Evolutionary conservation across 768 basidiomycete genomes (phyloP).

Genomic region (Trametes punicea): DNA sequence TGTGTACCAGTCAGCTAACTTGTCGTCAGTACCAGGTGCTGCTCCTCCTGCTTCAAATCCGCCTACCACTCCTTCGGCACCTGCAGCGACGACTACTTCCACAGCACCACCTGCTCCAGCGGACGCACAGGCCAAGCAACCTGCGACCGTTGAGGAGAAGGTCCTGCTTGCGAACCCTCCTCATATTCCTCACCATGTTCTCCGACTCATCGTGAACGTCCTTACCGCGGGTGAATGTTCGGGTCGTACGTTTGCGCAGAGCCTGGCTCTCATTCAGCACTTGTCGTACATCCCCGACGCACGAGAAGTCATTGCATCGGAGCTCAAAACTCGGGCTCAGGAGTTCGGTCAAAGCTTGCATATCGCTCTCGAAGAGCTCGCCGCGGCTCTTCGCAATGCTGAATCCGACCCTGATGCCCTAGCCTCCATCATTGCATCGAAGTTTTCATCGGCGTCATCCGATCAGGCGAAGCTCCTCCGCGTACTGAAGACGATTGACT

Average conservation of each 20-base stretch:
- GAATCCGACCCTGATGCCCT: constrained; percentile 45
- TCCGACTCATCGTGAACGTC: constrained; percentile 93
- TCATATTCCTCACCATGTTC: constrained; percentile 77
- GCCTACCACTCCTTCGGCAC: not conserved
- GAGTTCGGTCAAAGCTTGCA: constrained; percentile 78
- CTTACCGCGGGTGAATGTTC: constrained; percentile 97
- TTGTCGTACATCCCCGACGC: constrained; percentile 86
- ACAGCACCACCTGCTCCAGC: constrained; percentile 12
- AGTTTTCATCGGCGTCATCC: constrained; percentile 92
- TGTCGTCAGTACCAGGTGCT: constrained; percentile 18
- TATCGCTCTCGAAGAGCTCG: constrained; percentile 75
- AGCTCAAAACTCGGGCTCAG: constrained; percentile 82
- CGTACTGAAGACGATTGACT: constrained; percentile 95
- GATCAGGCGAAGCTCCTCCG: constrained; percentile 95
- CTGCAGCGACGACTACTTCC: constrained; percentile 1
- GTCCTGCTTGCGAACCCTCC: constrained; percentile 71
- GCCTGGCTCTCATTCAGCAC: constrained; percentile 87
- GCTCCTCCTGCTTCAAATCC: not conserved
- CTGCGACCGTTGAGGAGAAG: constrained; percentile 35
- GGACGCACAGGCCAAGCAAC: constrained; percentile 26
- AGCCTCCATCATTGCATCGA: constrained; percentile 70
- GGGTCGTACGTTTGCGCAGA: constrained; percentile 93
- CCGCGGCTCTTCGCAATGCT: constrained; percentile 54
- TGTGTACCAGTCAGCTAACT: not conserved
- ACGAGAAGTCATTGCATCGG: constrained; percentile 84